Evolutionary conservation across 176 grass and related monocot genomes (phyloP), one percentile per base, ranked within the genome.

Genomic region (Musa troglodytarum): DNA sequence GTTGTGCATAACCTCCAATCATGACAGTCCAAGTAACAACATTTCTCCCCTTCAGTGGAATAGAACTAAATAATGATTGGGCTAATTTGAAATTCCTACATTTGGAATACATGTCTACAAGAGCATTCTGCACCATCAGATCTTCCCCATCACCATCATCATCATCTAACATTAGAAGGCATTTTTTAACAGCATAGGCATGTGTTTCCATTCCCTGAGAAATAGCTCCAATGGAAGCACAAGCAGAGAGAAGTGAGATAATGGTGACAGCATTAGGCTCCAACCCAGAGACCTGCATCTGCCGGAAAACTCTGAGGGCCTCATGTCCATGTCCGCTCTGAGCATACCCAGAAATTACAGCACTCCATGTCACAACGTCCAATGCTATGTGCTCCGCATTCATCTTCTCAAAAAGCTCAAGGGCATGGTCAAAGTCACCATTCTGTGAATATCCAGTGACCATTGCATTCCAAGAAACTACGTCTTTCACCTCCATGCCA

Each of bases 41-140:
- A 78, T 87, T 89, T 43, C 88, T 83, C 59, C 85, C 74, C 53
- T 58, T 74, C 61, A 20, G 75, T 66, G 86, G 84, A 86, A 89
- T 89, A 77, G 74, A 83, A 66, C 87, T 67, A 80, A 92, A 92
- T 73, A 96, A 85, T 80, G 77, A 83, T 49, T 49, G 74, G 22
- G 92, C 92, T 71, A 19, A 52, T 73, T 69, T 77, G 67, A 96
- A 87, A 57, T 76, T 87, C 76, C 80, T 79, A 75, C 86, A 96
- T 84, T 96, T 96, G n/a, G 89, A 88, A 84, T 96, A 96, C 92
- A 96, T 92, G 75, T 92, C 92, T 77, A 96, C 87, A 49, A 96
- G 81, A 52, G 89, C 74, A 82, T 96, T 96, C 57, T 87, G 56
- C 66, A 96, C 89, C 82, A 89, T 89, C 54, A 87, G 78, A 80